A percentile compares a stretch with the other conserved stretches of the same genome.
These are phyloP conservation scores for Inga laurina DNA, from an alignment of 306 rosid genomes.

Conservation along the genomic window DNA sequence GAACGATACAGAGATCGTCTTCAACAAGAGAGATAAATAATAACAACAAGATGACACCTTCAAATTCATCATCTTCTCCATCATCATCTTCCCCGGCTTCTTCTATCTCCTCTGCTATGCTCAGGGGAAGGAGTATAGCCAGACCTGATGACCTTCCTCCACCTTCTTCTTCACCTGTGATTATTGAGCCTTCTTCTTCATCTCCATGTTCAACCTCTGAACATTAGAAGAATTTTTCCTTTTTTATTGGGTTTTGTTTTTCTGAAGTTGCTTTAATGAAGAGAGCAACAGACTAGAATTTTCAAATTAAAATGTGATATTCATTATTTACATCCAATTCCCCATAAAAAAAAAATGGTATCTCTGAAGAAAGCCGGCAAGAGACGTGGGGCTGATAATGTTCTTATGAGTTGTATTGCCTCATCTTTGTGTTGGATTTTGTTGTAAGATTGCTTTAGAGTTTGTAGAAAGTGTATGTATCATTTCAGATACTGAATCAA, in stretches of 20 bases:
- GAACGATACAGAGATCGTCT: background rate
- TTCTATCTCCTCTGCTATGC: slow-evolving; percentile 32
- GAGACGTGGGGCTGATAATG: background rate
- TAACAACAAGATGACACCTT: slow-evolving; percentile 31
- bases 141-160: slow-evolving; percentile 71
- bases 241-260: slow-evolving; percentile 1
- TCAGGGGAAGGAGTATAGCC: slow-evolving; percentile 75
- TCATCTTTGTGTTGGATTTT: background rate
- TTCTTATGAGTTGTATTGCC: background rate
- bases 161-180: slow-evolving; percentile 76
- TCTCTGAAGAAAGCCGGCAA: slow-evolving; percentile 9
- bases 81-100: slow-evolving; percentile 50
- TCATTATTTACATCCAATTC: slow-evolving; percentile 39
- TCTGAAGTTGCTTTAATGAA: slow-evolving; percentile 32
- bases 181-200: slow-evolving; percentile 38
- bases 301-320: slow-evolving; percentile 29
- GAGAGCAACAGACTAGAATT: slow-evolving; percentile 32
- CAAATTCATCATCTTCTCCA: slow-evolving; percentile 52
- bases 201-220: slow-evolving; percentile 41
- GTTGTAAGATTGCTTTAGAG: background rate
- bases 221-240: background rate
- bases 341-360: background rate
- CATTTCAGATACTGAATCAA: background rate
- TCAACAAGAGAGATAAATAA: slow-evolving; percentile 42
- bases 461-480: background rate